Evolutionary conservation across 768 basidiomycete genomes (phyloP).

Genomic region (Termitomyces sp.): DNA sequence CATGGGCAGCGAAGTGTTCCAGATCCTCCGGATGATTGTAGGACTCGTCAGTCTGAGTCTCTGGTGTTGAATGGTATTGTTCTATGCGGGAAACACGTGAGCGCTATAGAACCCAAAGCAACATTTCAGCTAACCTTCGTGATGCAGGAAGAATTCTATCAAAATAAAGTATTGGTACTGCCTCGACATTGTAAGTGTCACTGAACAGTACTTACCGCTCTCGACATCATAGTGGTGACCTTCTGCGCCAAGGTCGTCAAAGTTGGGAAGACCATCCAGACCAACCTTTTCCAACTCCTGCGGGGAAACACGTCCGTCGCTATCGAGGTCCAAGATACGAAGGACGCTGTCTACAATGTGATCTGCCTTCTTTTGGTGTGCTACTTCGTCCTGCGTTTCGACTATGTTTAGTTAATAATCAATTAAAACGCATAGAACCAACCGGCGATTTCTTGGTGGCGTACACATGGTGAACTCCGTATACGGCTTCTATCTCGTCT

Average conservation of each 20-base stretch:
- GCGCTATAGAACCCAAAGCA: not conserved
- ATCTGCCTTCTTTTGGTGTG: constrained; percentile 81
- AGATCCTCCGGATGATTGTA: constrained; percentile 92
- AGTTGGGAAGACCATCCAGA: constrained; percentile 75
- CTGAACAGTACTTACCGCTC: constrained; percentile 57
- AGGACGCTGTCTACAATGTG: constrained; percentile 72
- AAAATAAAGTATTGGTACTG: not conserved
- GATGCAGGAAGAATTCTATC: constrained; percentile 91
- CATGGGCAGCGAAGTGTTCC: constrained; percentile 91
- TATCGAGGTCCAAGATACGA: constrained; percentile 64
- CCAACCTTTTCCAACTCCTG: constrained; percentile 75
- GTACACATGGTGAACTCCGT: constrained; percentile 92
- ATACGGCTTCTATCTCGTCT: constrained; percentile 92
- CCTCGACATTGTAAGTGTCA: not conserved
- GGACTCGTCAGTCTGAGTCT: constrained; percentile 94
- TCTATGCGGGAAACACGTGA: constrained; percentile 40
- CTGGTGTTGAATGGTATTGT: constrained; percentile 91
- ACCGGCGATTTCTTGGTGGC: constrained; percentile 80
- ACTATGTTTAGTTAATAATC: not conserved
- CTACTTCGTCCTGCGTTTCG: constrained; percentile 59
- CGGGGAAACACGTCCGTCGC: constrained; percentile 65
- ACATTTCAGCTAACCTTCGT: constrained; percentile 65
- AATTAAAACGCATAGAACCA: not conserved
- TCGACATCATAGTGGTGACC: constrained; percentile 93
- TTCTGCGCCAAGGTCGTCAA: constrained; percentile 80